phyloP scores from a whole-genome alignment of 2,329 filamentous ascomycete species.

The Xylariaceae sp. region DNA sequence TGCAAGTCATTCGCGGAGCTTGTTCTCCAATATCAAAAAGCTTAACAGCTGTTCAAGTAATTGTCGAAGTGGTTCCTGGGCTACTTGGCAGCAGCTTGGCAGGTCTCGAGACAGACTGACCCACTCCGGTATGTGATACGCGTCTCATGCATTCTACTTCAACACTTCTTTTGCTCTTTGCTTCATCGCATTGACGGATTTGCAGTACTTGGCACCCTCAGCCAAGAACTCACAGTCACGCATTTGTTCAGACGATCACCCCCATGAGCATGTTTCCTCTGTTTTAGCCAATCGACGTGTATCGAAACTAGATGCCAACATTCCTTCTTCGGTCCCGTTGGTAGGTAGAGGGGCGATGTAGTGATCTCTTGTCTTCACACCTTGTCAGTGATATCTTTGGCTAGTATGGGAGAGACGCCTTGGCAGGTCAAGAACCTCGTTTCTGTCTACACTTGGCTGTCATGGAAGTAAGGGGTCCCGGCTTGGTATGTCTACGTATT shows the following conservation, averaged over 20 bases:
- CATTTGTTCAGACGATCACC: slow-evolving; percentile 26
- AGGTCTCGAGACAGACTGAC: slow-evolving; percentile 47
- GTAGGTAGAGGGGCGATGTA: slow-evolving; percentile 7
- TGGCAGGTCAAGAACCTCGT: slow-evolving; percentile 36
- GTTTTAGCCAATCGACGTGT: slow-evolving; percentile 18
- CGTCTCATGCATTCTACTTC: slow-evolving; percentile 32
- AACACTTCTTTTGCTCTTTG: slow-evolving; percentile 24
- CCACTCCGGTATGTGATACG: slow-evolving; percentile 33
- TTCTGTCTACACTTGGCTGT: slow-evolving; percentile 28
- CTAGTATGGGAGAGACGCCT: slow-evolving; percentile 35
- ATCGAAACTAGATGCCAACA: slow-evolving; percentile 32
- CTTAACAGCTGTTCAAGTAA: slow-evolving; percentile 11
- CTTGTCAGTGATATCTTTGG: slow-evolving; percentile 38
- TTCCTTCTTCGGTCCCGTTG: too few species aligned
- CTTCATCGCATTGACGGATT: slow-evolving; percentile 41
- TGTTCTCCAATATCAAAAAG: too few species aligned
- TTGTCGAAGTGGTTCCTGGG: not conserved
- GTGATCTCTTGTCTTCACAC: slow-evolving; percentile 27
- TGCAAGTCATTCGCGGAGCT: not conserved
- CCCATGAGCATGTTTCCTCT: slow-evolving; percentile 28
- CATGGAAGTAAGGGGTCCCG: slow-evolving; percentile 29
- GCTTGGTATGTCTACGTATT: slow-evolving; percentile 29
- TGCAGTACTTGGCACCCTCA: slow-evolving; percentile 41
- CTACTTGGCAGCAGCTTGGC: slow-evolving; percentile 42
- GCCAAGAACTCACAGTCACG: slow-evolving; percentile 40